phyloP scores from a whole-genome alignment of 768 basidiomycete species.

The Xerocomus potaroensis region DNA sequence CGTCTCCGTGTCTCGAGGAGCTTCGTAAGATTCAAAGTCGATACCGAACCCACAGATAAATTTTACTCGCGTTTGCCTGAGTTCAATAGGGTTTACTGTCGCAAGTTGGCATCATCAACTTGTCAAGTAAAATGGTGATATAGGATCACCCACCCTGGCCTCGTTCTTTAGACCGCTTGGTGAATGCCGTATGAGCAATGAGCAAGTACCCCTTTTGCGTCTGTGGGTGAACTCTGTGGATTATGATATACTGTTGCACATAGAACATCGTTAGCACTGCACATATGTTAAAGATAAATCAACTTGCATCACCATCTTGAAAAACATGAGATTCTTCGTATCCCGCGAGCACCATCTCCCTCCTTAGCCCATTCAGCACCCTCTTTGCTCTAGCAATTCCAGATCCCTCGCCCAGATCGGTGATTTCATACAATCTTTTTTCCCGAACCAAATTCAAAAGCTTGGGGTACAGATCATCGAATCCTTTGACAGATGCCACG shows the following conservation, averaged over 20 bases:
- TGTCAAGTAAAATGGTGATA: not conserved
- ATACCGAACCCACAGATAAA: conserved; percentile 80
- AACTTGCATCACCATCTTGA: conserved; percentile 88
- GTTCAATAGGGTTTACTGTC: conserved; percentile 77
- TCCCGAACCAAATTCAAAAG: conserved; percentile 87
- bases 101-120: not conserved
- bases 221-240: conserved; percentile 86
- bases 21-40: conserved; percentile 60
- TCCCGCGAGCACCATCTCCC: conserved; percentile 86
- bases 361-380: conserved; percentile 79
- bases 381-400: conserved; percentile 60
- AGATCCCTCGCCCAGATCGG: conserved; percentile 49
- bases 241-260: conserved; percentile 78
- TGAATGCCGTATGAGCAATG: conserved; percentile 89
- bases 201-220: conserved; percentile 92
- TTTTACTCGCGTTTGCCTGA: conserved; percentile 72
- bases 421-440: conserved; percentile 71
- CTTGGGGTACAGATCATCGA: conserved; percentile 96
- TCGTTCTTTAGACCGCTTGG: conserved; percentile 74
- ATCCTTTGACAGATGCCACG: conserved; percentile 92
- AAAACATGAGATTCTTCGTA: conserved; percentile 94
- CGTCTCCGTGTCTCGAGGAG: conserved; percentile 42
- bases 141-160: conserved; percentile 59
- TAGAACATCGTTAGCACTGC: conserved; percentile 3
- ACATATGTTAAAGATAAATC: not conserved